These are phyloP conservation scores for Rostrohypoxylon terebratum DNA, from an alignment of 495 filamentous ascomycete genomes.

Conservation along the genomic window DNA sequence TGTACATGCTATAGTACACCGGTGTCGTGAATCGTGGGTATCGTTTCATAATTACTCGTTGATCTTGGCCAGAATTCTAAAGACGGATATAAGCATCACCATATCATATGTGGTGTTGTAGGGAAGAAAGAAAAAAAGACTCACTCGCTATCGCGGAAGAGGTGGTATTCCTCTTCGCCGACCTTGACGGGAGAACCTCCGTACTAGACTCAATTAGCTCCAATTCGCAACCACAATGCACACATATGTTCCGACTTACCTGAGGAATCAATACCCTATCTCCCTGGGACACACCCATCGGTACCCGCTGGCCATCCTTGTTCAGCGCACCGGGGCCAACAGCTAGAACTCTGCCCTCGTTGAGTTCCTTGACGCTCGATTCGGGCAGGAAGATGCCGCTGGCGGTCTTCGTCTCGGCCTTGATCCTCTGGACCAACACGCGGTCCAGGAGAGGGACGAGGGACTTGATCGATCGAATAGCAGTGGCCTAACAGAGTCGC, in stretches of 20 bases:
- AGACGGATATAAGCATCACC: neutral
- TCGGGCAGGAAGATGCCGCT: constrained; percentile 97
- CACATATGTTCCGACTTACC: constrained; percentile 68
- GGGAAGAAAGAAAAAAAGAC: constrained; percentile 49
- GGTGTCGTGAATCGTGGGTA: constrained; percentile 48
- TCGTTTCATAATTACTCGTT: constrained; percentile 69
- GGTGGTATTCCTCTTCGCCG: constrained; percentile 93
- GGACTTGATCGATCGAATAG: constrained; percentile 94
- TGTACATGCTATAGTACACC: constrained; percentile 55
- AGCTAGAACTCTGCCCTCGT: constrained; percentile 94
- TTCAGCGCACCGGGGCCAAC: constrained; percentile 90
- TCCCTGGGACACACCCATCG: constrained; percentile 81
- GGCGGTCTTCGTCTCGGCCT: constrained; percentile 95
- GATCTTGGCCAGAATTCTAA: constrained; percentile 88
- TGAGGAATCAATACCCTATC: constrained; percentile 97
- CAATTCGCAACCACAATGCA: neutral
- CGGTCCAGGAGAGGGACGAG: constrained; percentile 98
- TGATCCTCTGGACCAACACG: constrained; percentile 97
- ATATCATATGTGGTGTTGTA: neutral
- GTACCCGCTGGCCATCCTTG: constrained; percentile 86
- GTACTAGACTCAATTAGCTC: constrained; percentile 70
- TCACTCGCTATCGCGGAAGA: constrained; percentile 98
- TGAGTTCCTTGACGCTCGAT: constrained; percentile 96
- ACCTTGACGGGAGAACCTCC: constrained; percentile 97
- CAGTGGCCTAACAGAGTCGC: constrained; percentile 61